These are phyloP conservation scores for Aspergillus thermomutatus DNA, from an alignment of 2,329 filamentous ascomycete species.

Conservation along the genomic window DNA sequence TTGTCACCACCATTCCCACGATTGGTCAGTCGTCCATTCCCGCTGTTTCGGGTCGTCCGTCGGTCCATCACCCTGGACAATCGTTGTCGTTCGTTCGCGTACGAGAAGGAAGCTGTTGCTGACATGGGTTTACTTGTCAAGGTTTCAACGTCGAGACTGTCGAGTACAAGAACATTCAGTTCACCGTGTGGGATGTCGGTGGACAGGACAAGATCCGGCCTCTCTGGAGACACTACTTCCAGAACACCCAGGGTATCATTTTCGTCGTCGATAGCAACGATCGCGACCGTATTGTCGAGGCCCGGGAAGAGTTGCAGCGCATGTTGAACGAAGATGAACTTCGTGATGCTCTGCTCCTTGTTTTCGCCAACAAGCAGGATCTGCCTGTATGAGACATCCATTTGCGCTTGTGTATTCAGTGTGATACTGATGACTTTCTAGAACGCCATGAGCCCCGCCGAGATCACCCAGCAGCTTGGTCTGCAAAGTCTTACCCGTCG, in stretches of 20 bases:
- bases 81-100: neutral
- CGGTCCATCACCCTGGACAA: slow-evolving; percentile 4
- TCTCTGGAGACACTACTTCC: slow-evolving; percentile 99
- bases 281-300: slow-evolving; percentile 96
- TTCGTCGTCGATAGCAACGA: slow-evolving; percentile 99
- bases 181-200: slow-evolving; percentile 99
- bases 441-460: slow-evolving; percentile 99
- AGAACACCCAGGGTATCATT: slow-evolving; percentile 99
- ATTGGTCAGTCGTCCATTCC: slow-evolving; percentile 65
- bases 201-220: slow-evolving; percentile 99
- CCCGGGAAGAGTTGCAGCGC: slow-evolving; percentile 90
- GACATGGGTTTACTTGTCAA: slow-evolving; percentile 34
- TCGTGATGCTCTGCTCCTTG: slow-evolving; percentile 90
- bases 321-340: slow-evolving; percentile 99
- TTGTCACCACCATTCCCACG: slow-evolving; percentile 98
- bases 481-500: slow-evolving; percentile 98
- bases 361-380: slow-evolving; percentile 99
- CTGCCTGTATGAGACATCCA: slow-evolving; percentile 68
- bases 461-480: slow-evolving; percentile 99
- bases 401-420: neutral
- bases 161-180: slow-evolving; percentile 99
- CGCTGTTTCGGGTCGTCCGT: slow-evolving; percentile 2
- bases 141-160: slow-evolving; percentile 99
- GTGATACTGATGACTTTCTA: slow-evolving; percentile 37
- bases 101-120: slow-evolving; percentile 4